A percentile compares a stretch with the other conserved stretches of the same genome.
Conservation (phyloP, 2,329 filamentous ascomycete species). For the Corynespora cassiicola region DNA sequence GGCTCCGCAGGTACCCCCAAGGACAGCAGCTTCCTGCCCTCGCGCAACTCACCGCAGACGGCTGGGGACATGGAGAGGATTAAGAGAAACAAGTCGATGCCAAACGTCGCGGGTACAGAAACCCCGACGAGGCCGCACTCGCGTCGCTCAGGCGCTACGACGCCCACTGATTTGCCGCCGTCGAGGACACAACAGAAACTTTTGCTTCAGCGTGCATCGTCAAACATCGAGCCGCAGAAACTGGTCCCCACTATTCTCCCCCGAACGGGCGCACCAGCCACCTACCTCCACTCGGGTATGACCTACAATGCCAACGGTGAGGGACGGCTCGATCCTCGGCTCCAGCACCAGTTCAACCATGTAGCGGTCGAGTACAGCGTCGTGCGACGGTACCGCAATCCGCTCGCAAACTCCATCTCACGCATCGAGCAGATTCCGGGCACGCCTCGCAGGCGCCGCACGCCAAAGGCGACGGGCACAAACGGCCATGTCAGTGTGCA, state of each 20-base stretch:
- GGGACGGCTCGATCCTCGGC: slow-evolving; percentile 63
- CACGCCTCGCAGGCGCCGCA: slow-evolving; percentile 33
- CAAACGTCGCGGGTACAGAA: slow-evolving; percentile 42
- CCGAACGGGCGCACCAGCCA: slow-evolving; percentile 42
- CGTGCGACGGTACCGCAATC: slow-evolving; percentile 74
- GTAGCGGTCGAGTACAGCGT: slow-evolving; percentile 78
- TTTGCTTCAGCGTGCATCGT: slow-evolving; percentile 75
- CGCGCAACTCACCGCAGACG: slow-evolving; percentile 26
- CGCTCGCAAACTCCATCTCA: slow-evolving; percentile 67
- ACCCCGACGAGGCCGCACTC: slow-evolving; percentile 32
- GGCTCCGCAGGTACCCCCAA: slow-evolving; percentile 49
- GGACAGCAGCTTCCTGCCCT: slow-evolving; percentile 45
- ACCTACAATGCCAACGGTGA: slow-evolving; percentile 43
- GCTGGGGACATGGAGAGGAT: slow-evolving; percentile 32
- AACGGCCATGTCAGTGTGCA: slow-evolving; percentile 33
- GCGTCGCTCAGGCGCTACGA: slow-evolving; percentile 44
- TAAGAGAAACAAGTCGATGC: slow-evolving; percentile 48
- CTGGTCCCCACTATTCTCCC: slow-evolving; percentile 48
- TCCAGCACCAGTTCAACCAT: slow-evolving; percentile 70
- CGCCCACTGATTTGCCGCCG: slow-evolving; percentile 49
- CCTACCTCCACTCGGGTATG: slow-evolving; percentile 41
- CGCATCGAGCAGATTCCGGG: slow-evolving; percentile 62
- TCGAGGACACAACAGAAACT: slow-evolving; percentile 79
- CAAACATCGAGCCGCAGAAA: slow-evolving; percentile 70
- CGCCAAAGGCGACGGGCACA: slow-evolving; percentile 22